Evolutionary conservation across 352 stramenopile species (phyloP).

Genomic region (Phytophthora parvispora): DNA sequence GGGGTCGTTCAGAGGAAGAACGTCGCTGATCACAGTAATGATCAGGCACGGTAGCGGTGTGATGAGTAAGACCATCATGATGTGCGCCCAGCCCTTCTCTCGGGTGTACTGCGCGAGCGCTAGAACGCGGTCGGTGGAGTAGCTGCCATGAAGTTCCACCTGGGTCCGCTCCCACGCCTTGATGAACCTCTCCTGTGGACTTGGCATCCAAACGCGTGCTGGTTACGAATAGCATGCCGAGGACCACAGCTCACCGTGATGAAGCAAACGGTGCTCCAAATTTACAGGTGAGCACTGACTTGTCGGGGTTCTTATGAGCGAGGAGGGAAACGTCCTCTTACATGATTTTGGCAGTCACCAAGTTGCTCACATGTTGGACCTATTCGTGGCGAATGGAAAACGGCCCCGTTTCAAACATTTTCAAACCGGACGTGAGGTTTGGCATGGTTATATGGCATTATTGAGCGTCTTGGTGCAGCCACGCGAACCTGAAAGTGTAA

Average conservation of each 20-base stretch:
- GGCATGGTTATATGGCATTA: too few species aligned
- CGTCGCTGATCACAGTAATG: slow-evolving; percentile 13
- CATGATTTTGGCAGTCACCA: too few species aligned
- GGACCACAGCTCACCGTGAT: too few species aligned
- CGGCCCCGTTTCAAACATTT: too few species aligned
- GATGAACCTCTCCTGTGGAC: not conserved
- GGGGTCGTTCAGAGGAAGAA: slow-evolving; percentile 11
- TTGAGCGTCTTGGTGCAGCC: not conserved
- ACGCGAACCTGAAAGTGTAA: slow-evolving; percentile 5
- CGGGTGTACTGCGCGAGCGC: slow-evolving; percentile 8
- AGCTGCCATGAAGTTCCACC: slow-evolving; percentile 26
- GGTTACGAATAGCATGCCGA: too few species aligned
- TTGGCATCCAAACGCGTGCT: not conserved
- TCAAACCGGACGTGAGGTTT: too few species aligned
- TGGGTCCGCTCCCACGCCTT: slow-evolving; percentile 9
- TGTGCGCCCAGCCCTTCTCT: not conserved
- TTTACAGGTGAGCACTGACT: too few species aligned
- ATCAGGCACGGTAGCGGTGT: slow-evolving; percentile 25
- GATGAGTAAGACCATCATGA: slow-evolving; percentile 8
- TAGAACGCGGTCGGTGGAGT: slow-evolving; percentile 12
- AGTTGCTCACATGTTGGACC: too few species aligned
- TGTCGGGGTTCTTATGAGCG: too few species aligned
- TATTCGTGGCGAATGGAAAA: too few species aligned
- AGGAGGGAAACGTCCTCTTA: too few species aligned
- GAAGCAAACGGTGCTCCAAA: too few species aligned